A percentile compares a stretch with the other conserved stretches of the same genome.
Conservation (phyloP, 805 yeast genomes). For the Spencermartinsiella europaea region DNA sequence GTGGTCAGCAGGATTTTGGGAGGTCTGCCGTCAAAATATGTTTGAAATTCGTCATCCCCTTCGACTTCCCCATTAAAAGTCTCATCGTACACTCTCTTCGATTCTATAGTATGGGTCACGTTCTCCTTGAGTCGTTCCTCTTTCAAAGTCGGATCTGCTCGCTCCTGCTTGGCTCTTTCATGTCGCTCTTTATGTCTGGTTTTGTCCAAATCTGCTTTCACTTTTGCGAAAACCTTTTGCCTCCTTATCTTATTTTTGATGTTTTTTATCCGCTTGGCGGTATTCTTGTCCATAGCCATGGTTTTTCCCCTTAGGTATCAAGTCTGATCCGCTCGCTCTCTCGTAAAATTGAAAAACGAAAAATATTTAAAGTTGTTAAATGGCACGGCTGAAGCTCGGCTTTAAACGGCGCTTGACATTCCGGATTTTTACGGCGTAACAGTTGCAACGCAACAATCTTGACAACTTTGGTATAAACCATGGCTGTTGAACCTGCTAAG, state of each 20-base stretch:
- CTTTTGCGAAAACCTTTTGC: slow-evolving; percentile 67
- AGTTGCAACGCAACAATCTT: too few species aligned
- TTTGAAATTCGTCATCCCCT: slow-evolving; percentile 49
- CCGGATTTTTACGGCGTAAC: too few species aligned
- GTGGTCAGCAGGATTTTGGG: slow-evolving; percentile 93
- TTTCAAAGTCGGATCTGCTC: slow-evolving; percentile 73
- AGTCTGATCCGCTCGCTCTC: too few species aligned
- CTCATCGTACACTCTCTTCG: slow-evolving; percentile 81
- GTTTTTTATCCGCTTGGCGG: background rate
- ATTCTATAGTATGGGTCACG: slow-evolving; percentile 77
- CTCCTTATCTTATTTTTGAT: slow-evolving; percentile 64
- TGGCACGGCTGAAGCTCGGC: too few species aligned
- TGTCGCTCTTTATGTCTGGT: slow-evolving; percentile 70
- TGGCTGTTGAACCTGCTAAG: too few species aligned
- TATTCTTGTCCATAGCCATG: background rate
- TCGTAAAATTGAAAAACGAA: too few species aligned
- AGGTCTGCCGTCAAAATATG: slow-evolving; percentile 52
- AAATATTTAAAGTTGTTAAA: too few species aligned
- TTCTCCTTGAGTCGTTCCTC: slow-evolving; percentile 74
- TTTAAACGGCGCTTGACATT: too few species aligned
- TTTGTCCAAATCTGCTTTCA: slow-evolving; percentile 71
- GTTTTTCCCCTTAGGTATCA: too few species aligned
- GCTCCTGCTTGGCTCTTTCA: slow-evolving; percentile 84
- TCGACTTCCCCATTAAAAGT: slow-evolving; percentile 50
- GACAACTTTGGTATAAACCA: too few species aligned